Percentiles rank a stretch among this genome's conserved stretches.
Evolutionary conservation across 345 rosid species (phyloP).

Genomic region (Erucastrum elatum): DNA sequence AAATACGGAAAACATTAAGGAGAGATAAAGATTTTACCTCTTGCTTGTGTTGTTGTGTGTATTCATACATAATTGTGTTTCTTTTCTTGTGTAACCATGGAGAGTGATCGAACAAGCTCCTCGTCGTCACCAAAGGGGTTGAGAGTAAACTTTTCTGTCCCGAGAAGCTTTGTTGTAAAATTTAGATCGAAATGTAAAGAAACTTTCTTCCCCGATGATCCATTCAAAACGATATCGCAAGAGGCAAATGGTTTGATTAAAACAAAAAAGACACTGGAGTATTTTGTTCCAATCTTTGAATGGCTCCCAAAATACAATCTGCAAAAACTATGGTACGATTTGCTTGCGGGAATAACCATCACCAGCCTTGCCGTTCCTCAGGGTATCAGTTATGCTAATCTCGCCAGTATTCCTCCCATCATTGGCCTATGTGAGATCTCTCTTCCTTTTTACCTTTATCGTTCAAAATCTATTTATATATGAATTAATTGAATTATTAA

Average conservation of each 20-base stretch:
- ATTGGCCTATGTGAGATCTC: slow-evolving; percentile 77
- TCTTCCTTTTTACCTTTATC: neutral
- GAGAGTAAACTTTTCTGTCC: slow-evolving; percentile 53
- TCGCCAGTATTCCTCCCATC: slow-evolving; percentile 72
- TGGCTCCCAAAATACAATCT: slow-evolving; percentile 77
- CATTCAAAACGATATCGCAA: slow-evolving; percentile 51
- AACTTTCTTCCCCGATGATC: slow-evolving; percentile 84
- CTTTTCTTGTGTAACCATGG: slow-evolving; percentile 7
- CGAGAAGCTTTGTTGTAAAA: slow-evolving; percentile 48
- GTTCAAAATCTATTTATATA: too few relatives aligned
- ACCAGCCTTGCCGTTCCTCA: slow-evolving; percentile 92
- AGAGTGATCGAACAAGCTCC: slow-evolving; percentile 24
- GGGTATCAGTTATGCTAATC: slow-evolving; percentile 95
- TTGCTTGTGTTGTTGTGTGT: slow-evolving; percentile 19
- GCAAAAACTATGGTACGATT: slow-evolving; percentile 49
- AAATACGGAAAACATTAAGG: neutral
- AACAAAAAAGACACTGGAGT: slow-evolving; percentile 46
- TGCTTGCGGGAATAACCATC: slow-evolving; percentile 91
- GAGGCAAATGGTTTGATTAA: slow-evolving; percentile 9
- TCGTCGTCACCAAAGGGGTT: neutral
- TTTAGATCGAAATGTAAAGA: slow-evolving; percentile 65
- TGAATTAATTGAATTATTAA: too few relatives aligned
- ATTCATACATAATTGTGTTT: neutral
- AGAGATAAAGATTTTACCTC: neutral
- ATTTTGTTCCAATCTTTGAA: slow-evolving; percentile 70